A percentile compares a stretch with the other conserved stretches of the same genome.
Conservation (phyloP, 2,329 filamentous ascomycete genomes). For the Cylindrodendrum hubeiense region DNA sequence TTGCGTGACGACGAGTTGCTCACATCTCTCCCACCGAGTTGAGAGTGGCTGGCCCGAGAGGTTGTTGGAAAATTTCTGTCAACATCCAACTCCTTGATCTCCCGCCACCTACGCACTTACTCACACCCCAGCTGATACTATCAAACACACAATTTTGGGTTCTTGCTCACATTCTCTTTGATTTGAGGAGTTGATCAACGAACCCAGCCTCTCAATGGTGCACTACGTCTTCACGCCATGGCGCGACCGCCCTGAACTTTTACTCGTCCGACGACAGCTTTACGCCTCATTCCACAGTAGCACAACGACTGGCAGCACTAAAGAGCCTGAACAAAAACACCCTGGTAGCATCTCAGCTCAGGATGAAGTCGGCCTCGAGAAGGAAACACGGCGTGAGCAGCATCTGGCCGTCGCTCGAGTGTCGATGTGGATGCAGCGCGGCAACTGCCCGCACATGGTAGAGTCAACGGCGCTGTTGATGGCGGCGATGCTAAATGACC, state of each 20-base stretch:
- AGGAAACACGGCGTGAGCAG: slow-evolving; percentile 47
- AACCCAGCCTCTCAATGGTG: slow-evolving; percentile 61
- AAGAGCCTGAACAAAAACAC: slow-evolving; percentile 8
- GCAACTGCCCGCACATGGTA: slow-evolving; percentile 81
- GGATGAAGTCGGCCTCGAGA: not conserved
- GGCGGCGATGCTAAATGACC: slow-evolving; percentile 76
- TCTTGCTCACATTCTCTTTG: not conserved
- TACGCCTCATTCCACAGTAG: slow-evolving; percentile 56
- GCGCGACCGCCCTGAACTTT: slow-evolving; percentile 75
- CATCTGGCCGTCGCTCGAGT: slow-evolving; percentile 68
- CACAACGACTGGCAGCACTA: slow-evolving; percentile 1
- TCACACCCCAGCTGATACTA: not conserved
- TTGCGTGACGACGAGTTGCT: not conserved
- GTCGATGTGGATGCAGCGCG: slow-evolving; percentile 78
- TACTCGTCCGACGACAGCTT: slow-evolving; percentile 73
- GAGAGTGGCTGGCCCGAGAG: not conserved
- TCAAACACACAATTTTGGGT: not conserved
- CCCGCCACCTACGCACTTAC: not conserved
- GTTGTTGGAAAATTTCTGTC: slow-evolving; percentile 1
- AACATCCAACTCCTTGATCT: not conserved
- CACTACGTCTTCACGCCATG: slow-evolving; percentile 81
- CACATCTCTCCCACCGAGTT: not conserved
- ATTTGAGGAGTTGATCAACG: not conserved
- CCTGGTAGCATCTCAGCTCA: not conserved
- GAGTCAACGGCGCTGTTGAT: slow-evolving; percentile 82